phyloP scores from a whole-genome alignment of 352 stramenopile species.

The Phytophthora pini region DNA sequence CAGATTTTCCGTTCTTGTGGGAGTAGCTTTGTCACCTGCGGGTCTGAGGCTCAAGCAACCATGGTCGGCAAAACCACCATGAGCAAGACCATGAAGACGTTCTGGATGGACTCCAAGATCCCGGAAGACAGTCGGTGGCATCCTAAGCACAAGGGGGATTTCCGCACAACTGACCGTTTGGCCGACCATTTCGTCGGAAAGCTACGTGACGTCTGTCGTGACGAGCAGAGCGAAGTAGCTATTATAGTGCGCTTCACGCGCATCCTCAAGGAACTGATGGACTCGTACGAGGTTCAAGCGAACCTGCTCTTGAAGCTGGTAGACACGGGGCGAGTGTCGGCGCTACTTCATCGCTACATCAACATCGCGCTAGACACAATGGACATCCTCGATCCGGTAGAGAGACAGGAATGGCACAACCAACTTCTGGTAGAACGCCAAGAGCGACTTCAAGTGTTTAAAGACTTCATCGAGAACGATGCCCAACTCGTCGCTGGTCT shows the following conservation, averaged over 20 bases:
- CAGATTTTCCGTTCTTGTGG: not conserved
- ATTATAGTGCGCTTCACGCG: constrained; percentile 38
- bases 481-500: constrained; percentile 16
- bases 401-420: constrained; percentile 24
- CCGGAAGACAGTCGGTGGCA: constrained; percentile 36
- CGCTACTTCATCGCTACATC: constrained; percentile 38
- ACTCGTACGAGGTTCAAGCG: constrained; percentile 41
- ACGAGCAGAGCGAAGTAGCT: constrained; percentile 25
- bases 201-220: constrained; percentile 17
- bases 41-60: not conserved
- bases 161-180: constrained; percentile 25
- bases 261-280: constrained; percentile 33
- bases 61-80: constrained; percentile 18
- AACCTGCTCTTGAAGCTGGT: constrained; percentile 40
- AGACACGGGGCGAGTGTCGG: constrained; percentile 35
- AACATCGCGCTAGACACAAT: constrained; percentile 30
- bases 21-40: not conserved
- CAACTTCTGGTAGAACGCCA: constrained; percentile 24
- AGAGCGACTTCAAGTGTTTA: constrained; percentile 29
- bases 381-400: constrained; percentile 13
- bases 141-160: constrained; percentile 27
- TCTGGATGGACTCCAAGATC: constrained; percentile 43
- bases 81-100: constrained; percentile 36
- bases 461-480: constrained; percentile 22
- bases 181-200: constrained; percentile 37